These are phyloP conservation scores for Fraxinus quadrangulata DNA, from an alignment of 257 asterid species.

Conservation along the genomic window DNA sequence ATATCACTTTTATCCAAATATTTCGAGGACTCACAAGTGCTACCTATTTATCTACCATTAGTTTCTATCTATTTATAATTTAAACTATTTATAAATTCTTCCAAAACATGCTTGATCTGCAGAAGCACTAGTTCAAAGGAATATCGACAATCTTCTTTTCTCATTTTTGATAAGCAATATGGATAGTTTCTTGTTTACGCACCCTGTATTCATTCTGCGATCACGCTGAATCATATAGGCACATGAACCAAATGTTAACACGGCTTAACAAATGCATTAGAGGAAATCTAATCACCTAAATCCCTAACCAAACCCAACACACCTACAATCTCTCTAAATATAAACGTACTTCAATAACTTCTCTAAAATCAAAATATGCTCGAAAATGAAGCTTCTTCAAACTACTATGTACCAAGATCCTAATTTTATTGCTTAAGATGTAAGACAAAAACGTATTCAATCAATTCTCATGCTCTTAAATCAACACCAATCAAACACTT, in stretches of 20 bases:
- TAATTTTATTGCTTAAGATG: neutral
- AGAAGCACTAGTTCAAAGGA: neutral
- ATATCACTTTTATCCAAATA: too few species aligned
- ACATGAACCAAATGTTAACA: neutral
- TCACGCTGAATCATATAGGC: neutral
- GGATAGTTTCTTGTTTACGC: neutral
- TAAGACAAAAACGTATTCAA: neutral
- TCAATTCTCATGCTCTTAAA: neutral
- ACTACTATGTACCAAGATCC: conserved; percentile 15
- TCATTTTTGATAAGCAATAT: neutral
- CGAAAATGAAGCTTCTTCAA: neutral
- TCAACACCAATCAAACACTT: neutral
- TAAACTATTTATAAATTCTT: too few species aligned
- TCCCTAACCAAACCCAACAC: neutral
- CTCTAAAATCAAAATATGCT: neutral
- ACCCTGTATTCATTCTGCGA: neutral
- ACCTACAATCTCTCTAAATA: neutral
- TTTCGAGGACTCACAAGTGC: neutral
- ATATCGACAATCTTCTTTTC: neutral
- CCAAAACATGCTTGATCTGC: too few species aligned
- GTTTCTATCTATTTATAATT: too few species aligned
- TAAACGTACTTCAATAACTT: neutral
- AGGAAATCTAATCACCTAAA: neutral
- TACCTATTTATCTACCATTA: too few species aligned
- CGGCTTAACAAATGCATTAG: neutral